Conservation (phyloP, 352 stramenopile genomes). For the Globisporangium echinulatum region DNA sequence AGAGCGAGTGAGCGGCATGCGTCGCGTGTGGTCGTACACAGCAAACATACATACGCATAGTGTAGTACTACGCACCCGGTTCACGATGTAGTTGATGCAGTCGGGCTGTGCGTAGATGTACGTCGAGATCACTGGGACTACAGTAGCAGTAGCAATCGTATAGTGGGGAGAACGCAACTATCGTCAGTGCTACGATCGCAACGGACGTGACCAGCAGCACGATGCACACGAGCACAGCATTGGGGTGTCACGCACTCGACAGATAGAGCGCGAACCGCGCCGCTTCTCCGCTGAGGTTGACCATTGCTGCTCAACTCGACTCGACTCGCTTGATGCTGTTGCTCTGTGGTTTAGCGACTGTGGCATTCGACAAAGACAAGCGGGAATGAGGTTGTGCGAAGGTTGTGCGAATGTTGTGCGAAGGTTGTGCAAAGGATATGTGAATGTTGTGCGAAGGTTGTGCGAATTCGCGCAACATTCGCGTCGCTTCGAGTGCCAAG, state of each 20-base stretch:
- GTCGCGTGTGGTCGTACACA: background rate
- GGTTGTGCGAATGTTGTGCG: background rate
- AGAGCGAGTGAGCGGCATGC: background rate
- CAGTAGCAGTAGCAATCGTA: background rate
- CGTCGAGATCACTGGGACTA: constrained; percentile 74
- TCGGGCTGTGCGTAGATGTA: constrained; percentile 83
- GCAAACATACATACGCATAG: background rate
- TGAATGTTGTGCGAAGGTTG: background rate
- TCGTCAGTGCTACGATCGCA: too few relatives aligned
- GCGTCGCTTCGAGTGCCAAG: background rate
- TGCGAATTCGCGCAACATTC: constrained; percentile 1
- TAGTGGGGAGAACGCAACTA: too few relatives aligned
- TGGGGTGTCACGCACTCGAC: constrained; percentile 34
- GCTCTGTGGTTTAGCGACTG: constrained; percentile 7
- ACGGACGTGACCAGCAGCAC: background rate
- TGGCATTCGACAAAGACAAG: constrained; percentile 1
- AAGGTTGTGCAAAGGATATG: background rate
- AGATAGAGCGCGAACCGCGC: constrained; percentile 68
- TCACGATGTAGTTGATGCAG: constrained; percentile 77
- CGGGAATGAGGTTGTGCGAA: too few relatives aligned
- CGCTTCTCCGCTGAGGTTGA: constrained; percentile 59
- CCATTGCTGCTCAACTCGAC: constrained; percentile 19
- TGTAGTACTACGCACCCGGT: constrained; percentile 24
- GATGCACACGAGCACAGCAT: background rate
- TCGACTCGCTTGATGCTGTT: background rate